phyloP scores from a whole-genome alignment of 1,139 yeast genomes.

The Yamadazyma taylorii region DNA sequence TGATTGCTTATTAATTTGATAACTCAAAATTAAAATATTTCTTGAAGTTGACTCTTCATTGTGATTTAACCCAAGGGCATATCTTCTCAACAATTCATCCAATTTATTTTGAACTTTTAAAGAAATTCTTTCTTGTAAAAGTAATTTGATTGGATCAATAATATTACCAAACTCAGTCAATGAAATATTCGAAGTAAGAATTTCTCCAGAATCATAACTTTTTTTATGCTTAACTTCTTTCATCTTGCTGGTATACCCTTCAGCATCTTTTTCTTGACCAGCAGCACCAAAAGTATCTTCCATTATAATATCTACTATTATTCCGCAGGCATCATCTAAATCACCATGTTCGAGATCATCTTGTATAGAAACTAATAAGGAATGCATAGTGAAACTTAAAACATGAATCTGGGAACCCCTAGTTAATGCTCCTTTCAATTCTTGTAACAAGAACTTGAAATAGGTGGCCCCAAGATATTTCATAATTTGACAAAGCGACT shows the following conservation, averaged over 20 bases:
- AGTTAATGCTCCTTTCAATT: constrained; percentile 73
- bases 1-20: constrained; percentile 67
- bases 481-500: constrained; percentile 67
- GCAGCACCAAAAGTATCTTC: constrained; percentile 92
- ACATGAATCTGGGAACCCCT: constrained; percentile 95
- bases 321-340: constrained; percentile 63
- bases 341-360: constrained; percentile 63
- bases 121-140: constrained; percentile 65
- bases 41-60: constrained; percentile 62
- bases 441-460: constrained; percentile 71
- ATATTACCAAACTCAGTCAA: constrained; percentile 59
- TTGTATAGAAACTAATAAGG: constrained; percentile 56
- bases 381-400: constrained; percentile 82
- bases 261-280: constrained; percentile 94
- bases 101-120: constrained; percentile 71
- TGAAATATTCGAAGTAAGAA: constrained; percentile 66
- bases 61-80: constrained; percentile 72
- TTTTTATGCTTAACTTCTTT: constrained; percentile 89
- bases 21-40: constrained; percentile 69
- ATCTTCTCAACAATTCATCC: constrained; percentile 75
- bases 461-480: constrained; percentile 69
- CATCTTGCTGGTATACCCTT: constrained; percentile 82
- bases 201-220: constrained; percentile 85
- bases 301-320: constrained; percentile 76
- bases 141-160: constrained; percentile 66